Base-by-base conservation (phyloP, 805 yeast genomes). In the Suhomyces sp. region DNA sequence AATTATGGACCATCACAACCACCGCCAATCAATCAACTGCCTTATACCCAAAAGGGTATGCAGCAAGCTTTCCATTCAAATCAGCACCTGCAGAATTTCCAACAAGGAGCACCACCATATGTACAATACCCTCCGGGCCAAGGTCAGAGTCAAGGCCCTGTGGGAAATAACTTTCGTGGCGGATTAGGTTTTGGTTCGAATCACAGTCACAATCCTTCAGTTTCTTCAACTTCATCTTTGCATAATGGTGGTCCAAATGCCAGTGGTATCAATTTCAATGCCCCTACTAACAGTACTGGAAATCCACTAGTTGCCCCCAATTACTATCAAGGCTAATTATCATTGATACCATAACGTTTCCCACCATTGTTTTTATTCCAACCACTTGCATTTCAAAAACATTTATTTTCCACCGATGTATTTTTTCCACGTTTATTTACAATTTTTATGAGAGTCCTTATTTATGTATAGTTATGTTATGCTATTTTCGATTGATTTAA, bases 211-310 rank as follows among this genome's bases (percentile, higher is more conserved):
- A 40, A 27, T 17, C 53, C 35, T 17, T 31, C 49, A 29, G 49
- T 31, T 15, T 50, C 49, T 15, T 46, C 47, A 19, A 22, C 46
- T 41, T 50, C 53, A 19, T 50, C 53, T 24, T 29, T 15, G 45
- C 42, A 8, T 44, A 50, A 36, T 24, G 49, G 49, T 17, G 44
- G 44, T n/a, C 7, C 23, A 4, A 13, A 15, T 15, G 7, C 33
- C 23, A 26, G 24, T 23, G 49, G 44, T n/a, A 31, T 47, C 9
- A 31, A n/a, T 22, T 35, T 47, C 23, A 46, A 23, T 23, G 44
- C 44, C 29, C 22, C 27, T 23, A 13, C 17, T 24, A 24, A 24
- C 24, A 31, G 46, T n/a, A 23, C 10, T 24, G 42, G 42, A 38
- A 46, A 46, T 33, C 41, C 48, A 17, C 36, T 47, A 23, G 49